Evolutionary conservation across 2,329 filamentous ascomycete species (phyloP), one percentile per base, ranked within the genome.

Genomic region (Trichoderma sp.): DNA sequence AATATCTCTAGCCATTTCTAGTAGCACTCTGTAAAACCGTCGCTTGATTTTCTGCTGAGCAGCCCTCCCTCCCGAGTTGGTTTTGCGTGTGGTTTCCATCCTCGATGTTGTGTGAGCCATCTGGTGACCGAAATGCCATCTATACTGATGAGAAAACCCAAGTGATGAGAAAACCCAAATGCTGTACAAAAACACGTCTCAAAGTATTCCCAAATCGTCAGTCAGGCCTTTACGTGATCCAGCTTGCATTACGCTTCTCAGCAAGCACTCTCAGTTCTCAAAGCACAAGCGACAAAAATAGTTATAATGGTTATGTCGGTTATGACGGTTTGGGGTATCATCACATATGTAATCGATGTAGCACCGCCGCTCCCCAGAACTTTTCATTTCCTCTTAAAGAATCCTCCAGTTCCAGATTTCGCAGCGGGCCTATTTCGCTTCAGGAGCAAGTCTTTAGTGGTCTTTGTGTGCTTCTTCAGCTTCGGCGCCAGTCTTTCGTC

Each of bases 401-500:
- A 87, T 0, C 84, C 83, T 0, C 84, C 83, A 35, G 73, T 70
- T 9, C 73, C 71, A 6, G 73, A 58, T 67, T 79, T 79, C 54
- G 78, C 78, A 17, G 78, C 77, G 6, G 74, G 71, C 61, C 84
- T 78, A 42, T 79, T 79, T 70, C 86, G 81, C 72, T 73, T 77
- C 68, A 87, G 70, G 34, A 88, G 75, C 27, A 76, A 71, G 66
- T 83, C 78, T 77, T 81, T 86, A 19, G 78, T 71, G 66, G 75
- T 78, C 67, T 77, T 76, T 8, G 83, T 74, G 37, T 81, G 71
- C 76, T 82, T 84, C 71, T 78, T 78, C 68, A 73, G 68, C 77
- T 80, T 83, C 27, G 86, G 86, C 63, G 84, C 82, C 70, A 87
- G 76, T 66, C 79, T 79, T 71, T 75, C 72, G 66, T 86, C 83